Base-by-base conservation (phyloP, 106 monocot species). In the Alisma plantagoaquatica region DNA sequence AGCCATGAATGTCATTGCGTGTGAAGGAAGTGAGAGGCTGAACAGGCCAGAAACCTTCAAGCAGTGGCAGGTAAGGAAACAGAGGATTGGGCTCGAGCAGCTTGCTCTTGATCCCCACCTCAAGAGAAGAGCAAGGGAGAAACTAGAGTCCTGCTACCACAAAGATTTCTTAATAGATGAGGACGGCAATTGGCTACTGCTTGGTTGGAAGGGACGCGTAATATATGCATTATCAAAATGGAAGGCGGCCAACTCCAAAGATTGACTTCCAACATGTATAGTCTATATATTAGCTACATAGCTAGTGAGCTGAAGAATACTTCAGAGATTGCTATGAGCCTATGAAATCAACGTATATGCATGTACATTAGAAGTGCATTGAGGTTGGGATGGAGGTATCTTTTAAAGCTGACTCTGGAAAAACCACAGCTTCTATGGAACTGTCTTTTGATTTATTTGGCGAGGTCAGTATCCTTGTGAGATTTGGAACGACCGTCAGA, bases 121-220 rank as follows among this genome's bases (percentile, higher is more conserved):
- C 20, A 0, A 59, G 58, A 68, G 38, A 27, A 51, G 44, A 24
- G 43, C 51, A 15, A 50, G 5, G 68, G 49, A 68, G 10, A 59
- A 41, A 25, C 27, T 59, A 17, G 43, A 29, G 23, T 22, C 14
- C 26, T 50, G 12, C 25, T 67, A 67, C 23, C 22, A 68, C 51
- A 68, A 68, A 43, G 68, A 68, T 15, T 68, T 68, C 50, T 19
- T 68, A 28, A 38, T 68, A 48, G 68, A 51, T n/a, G 41, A 51
- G n/a, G 59, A 68, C 23, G 32, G 35, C 47, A 48, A 48, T 1
- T 68, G 68, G 68, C 68, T 68, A 28, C 59, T 59, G 8, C 68
- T 51, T 25, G 68, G 68, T 4, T 69, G 69, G 69, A 69, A 69
- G 60, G 69, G 69, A 12, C 50, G 69, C 7, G 53, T 69, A n/a